Conservation (phyloP, 306 rosid genomes). For the Cucumis sativus region Cucumber_9930_V3 NC_026656.2:271001-271500, state of each 20-base stretch:
- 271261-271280: background rate
- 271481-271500: conserved; percentile 78
- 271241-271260: background rate
- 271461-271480: conserved; percentile 29
- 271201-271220: conserved; percentile 70
- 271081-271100: background rate
- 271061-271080: conserved; percentile 29
- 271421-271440: conserved; percentile 35
- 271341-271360: conserved; percentile 65
- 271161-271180: conserved; percentile 42
- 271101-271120: conserved; percentile 22
- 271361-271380: conserved; percentile 26
- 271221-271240: conserved; percentile 82
- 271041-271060: conserved; percentile 66
- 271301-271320: background rate
- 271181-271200: conserved; percentile 64
- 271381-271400: conserved; percentile 27
- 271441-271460: conserved; percentile 23
- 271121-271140: conserved; percentile 35
- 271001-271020: conserved; percentile 50
- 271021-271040: conserved; percentile 64
- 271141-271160: conserved; percentile 48
- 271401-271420: conserved; percentile 41
- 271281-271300: background rate
- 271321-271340: background rate